Evolutionary conservation across 2,329 filamentous ascomycete species (phyloP).

Genomic region (Plectosphaerella cucumerina): DNA sequence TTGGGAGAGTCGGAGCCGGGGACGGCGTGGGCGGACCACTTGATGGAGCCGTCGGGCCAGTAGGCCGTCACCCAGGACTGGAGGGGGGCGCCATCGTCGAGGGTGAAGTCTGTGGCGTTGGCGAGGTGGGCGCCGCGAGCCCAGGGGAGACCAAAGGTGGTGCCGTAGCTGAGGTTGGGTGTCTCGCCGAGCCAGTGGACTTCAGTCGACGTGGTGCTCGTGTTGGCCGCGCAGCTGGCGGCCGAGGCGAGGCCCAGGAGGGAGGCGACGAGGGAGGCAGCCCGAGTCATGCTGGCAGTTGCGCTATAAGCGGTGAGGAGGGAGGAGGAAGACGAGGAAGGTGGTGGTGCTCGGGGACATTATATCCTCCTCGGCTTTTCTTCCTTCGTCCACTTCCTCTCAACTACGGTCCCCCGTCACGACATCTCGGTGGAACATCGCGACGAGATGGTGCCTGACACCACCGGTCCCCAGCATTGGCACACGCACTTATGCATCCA

Average conservation of each 20-base stretch:
- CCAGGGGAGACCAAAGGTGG: conserved; percentile 41
- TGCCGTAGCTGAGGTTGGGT: conserved; percentile 27
- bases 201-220: conserved; percentile 5
- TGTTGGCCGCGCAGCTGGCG: conserved; percentile 3
- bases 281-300: too few species aligned
- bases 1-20: conserved; percentile 32
- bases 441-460: too few species aligned
- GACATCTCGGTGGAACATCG: too few species aligned
- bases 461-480: too few species aligned
- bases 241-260: conserved; percentile 9
- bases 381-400: too few species aligned
- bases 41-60: conserved; percentile 57
- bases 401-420: too few species aligned
- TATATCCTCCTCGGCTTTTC: too few species aligned
- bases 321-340: too few species aligned
- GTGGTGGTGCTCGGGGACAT: too few species aligned
- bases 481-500: too few species aligned
- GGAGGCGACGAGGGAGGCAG: conserved; percentile 4
- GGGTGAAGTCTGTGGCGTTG: conserved; percentile 30
- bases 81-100: conserved; percentile 13
- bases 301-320: too few species aligned
- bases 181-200: conserved; percentile 36
- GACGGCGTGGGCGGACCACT: conserved; percentile 58
- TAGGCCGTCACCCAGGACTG: conserved; percentile 56
- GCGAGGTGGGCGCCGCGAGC: conserved; percentile 31